A percentile compares a stretch with the other conserved stretches of the same genome.
Evolutionary conservation across 306 rosid genomes (phyloP).

Genomic region (Astragalus glycyphyllos): DNA sequence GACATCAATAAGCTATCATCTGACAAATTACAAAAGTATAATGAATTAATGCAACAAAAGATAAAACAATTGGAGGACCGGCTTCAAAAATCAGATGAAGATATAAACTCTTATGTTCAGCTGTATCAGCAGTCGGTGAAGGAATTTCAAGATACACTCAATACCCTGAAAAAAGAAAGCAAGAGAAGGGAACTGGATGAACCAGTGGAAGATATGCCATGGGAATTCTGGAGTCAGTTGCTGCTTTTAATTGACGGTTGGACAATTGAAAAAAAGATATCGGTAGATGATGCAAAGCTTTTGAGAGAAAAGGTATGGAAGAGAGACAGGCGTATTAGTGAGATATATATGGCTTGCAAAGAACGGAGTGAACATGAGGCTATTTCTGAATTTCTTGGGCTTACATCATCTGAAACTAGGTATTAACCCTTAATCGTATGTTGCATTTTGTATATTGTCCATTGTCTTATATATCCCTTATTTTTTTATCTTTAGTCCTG

Average conservation of each 20-base stretch:
- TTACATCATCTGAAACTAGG: conserved; percentile 67
- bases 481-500: conserved; percentile 74
- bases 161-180: conserved; percentile 78
- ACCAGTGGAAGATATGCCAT: conserved; percentile 88
- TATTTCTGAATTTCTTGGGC: conserved; percentile 70
- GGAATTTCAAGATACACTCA: conserved; percentile 80
- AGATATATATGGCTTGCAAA: conserved; percentile 70
- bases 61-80: conserved; percentile 75
- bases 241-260: conserved; percentile 93
- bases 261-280: conserved; percentile 81
- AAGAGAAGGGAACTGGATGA: conserved; percentile 63
- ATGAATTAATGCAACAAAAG: conserved; percentile 79
- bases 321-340: conserved; percentile 65
- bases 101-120: conserved; percentile 73
- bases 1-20: conserved; percentile 69
- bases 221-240: conserved; percentile 91
- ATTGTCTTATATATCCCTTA: conserved; percentile 52
- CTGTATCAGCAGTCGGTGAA: conserved; percentile 85
- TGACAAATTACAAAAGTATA: conserved; percentile 69
- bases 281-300: conserved; percentile 63
- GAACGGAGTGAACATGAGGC: conserved; percentile 66
- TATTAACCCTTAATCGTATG: conserved; percentile 47
- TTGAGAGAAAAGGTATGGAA: conserved; percentile 90
- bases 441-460: conserved; percentile 33
- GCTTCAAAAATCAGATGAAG: conserved; percentile 85